Evolutionary conservation across 2,329 filamentous ascomycete species (phyloP).

Genomic region (Pseudocercospora crystallina): DNA sequence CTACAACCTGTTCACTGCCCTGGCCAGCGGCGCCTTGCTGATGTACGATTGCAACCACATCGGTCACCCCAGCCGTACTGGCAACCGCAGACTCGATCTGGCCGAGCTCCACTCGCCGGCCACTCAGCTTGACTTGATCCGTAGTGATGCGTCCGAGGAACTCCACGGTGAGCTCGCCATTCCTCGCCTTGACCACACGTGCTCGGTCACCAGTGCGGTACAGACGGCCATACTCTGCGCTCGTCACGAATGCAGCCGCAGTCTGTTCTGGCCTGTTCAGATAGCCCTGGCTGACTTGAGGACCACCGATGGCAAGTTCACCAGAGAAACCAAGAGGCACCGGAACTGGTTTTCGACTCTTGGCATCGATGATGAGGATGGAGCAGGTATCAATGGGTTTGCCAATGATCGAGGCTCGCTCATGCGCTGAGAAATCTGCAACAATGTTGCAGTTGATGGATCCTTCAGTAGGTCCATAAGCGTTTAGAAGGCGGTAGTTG

Average conservation of each 20-base stretch:
- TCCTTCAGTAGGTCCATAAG: slow-evolving; percentile 21
- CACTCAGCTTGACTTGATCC: slow-evolving; percentile 71
- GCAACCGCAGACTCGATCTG: slow-evolving; percentile 60
- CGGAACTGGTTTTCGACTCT: neutral
- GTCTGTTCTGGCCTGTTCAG: slow-evolving; percentile 17
- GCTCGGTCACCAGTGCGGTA: slow-evolving; percentile 6
- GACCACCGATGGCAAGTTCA: slow-evolving; percentile 16
- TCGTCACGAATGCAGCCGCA: slow-evolving; percentile 9
- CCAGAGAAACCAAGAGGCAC: slow-evolving; percentile 16
- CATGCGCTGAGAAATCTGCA: slow-evolving; percentile 6
- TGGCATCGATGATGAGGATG: slow-evolving; percentile 6
- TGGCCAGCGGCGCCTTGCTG: slow-evolving; percentile 1
- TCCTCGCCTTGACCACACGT: neutral
- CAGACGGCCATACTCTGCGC: slow-evolving; percentile 5
- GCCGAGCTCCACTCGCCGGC: slow-evolving; percentile 71
- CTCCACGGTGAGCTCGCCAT: slow-evolving; percentile 14
- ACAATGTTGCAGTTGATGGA: slow-evolving; percentile 19
- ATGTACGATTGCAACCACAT: slow-evolving; percentile 7
- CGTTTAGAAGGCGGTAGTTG: slow-evolving; percentile 14
- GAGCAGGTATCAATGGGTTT: slow-evolving; percentile 12
- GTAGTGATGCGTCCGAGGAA: slow-evolving; percentile 16
- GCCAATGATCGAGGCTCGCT: slow-evolving; percentile 15
- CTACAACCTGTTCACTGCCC: slow-evolving; percentile 16
- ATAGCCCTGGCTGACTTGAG: slow-evolving; percentile 21
- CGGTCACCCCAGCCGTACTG: slow-evolving; percentile 37